These are phyloP conservation scores for Diutina neorugosa DNA, from an alignment of 1,139 yeast species.

Conservation along the genomic window DNA sequence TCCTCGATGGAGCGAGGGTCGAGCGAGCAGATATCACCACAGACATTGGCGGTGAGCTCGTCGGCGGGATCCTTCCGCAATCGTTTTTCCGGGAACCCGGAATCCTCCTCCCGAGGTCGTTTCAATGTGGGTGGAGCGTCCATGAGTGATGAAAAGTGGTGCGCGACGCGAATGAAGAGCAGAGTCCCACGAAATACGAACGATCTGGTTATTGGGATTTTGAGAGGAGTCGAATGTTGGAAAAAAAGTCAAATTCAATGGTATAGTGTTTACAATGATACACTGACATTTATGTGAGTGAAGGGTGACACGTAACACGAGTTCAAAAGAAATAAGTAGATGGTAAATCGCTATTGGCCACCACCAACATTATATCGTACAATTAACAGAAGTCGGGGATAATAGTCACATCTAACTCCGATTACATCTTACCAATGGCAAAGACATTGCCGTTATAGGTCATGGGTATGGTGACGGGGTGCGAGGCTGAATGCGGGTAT, in stretches of 20 bases:
- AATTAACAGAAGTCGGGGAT: too few species aligned
- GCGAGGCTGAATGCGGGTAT: neutral
- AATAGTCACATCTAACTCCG: too few species aligned
- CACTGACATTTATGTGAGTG: too few species aligned
- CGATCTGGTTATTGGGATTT: too few species aligned
- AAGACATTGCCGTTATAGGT: neutral
- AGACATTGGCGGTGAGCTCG: slow-evolving; percentile 3
- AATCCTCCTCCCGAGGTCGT: slow-evolving; percentile 4
- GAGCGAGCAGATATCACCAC: neutral
- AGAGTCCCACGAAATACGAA: neutral
- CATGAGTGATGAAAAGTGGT: neutral
- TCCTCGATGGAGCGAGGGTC: slow-evolving; percentile 16
- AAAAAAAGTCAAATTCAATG: too few species aligned
- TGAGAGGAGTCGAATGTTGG: too few species aligned
- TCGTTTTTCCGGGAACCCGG: neutral
- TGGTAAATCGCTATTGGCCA: too few species aligned
- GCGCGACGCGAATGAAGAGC: neutral
- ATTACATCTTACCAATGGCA: too few species aligned
- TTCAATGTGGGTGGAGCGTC: neutral
- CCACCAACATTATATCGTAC: too few species aligned
- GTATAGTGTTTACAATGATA: too few species aligned
- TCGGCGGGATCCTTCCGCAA: slow-evolving; percentile 1
- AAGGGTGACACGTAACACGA: too few species aligned
- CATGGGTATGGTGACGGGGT: neutral
- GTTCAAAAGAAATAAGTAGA: too few species aligned